A percentile compares a stretch with the other conserved stretches of the same genome.
phyloP scores from a whole-genome alignment of 2,329 filamentous ascomycete genomes.

The Xylariaceae sp. region DNA sequence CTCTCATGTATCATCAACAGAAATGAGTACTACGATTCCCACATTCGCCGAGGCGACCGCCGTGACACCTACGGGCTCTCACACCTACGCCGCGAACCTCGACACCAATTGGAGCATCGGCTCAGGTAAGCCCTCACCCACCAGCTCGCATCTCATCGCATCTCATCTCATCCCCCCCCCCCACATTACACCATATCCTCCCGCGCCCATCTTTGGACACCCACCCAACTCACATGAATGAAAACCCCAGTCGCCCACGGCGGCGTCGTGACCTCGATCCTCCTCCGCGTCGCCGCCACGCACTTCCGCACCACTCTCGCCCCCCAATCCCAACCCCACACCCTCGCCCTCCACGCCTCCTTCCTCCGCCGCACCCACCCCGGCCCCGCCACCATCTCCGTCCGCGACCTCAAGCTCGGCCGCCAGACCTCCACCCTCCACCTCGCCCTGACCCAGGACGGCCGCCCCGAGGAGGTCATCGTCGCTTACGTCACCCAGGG shows the following conservation, averaged over 20 bases:
- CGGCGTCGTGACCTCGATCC: constrained; percentile 61
- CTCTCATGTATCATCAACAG: no score
- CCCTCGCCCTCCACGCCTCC: constrained; percentile 24
- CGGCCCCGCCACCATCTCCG: constrained; percentile 22
- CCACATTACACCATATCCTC: neutral
- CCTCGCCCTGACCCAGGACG: constrained; percentile 25
- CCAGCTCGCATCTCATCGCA: neutral
- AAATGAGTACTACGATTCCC: no score
- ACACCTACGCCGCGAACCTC: constrained; percentile 20
- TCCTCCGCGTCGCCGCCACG: constrained; percentile 46
- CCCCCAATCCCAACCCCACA: constrained; percentile 25
- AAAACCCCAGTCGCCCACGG: constrained; percentile 62
- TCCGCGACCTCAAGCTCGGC: constrained; percentile 29
- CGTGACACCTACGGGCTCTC: constrained; percentile 16
- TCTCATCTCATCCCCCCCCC: neutral
- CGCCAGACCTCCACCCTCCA: constrained; percentile 31
- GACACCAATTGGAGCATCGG: constrained; percentile 24
- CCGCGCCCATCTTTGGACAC: neutral
- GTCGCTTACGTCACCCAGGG: constrained; percentile 62
- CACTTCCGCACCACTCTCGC: constrained; percentile 29
- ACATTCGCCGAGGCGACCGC: constrained; percentile 12
- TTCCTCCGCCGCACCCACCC: constrained; percentile 28
- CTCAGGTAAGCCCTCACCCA: constrained; percentile 17
- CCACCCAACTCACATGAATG: neutral
- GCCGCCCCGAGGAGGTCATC: constrained; percentile 49